Evolutionary conservation across 495 filamentous ascomycete genomes (phyloP).

Genomic region (Annulohypoxylon bovei): DNA sequence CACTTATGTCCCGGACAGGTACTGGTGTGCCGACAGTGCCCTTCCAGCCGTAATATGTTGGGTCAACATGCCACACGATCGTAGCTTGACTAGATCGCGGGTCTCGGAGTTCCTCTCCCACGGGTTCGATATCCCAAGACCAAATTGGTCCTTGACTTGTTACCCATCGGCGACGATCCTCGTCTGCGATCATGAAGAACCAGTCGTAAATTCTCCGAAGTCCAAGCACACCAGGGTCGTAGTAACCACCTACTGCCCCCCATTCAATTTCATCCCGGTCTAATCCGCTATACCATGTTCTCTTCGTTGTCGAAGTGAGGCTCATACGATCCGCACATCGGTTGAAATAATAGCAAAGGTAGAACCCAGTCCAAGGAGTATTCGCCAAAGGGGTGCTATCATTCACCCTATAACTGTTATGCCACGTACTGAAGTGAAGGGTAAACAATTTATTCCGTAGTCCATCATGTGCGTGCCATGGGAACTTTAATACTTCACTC

Average conservation of each 20-base stretch:
- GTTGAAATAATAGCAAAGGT: neutral
- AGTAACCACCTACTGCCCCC: neutral
- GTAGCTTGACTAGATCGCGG: neutral
- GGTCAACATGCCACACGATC: conserved; percentile 1
- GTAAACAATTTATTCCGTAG: neutral
- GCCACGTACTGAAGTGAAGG: neutral
- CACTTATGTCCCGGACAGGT: neutral
- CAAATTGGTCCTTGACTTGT: neutral
- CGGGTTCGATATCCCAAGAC: neutral
- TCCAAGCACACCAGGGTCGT: neutral
- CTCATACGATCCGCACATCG: neutral
- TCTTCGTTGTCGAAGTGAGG: neutral
- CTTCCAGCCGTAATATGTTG: neutral
- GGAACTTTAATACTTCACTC: neutral
- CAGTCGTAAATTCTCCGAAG: neutral
- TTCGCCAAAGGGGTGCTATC: too few species aligned
- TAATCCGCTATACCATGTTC: neutral
- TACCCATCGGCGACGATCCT: conserved; percentile 2
- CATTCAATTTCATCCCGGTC: neutral
- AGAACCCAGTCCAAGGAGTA: neutral
- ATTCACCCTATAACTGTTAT: neutral
- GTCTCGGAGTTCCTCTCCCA: neutral
- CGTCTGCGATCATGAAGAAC: conserved; percentile 7
- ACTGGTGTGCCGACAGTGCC: neutral
- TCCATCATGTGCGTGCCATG: neutral